Base-by-base conservation (phyloP, 192 early-diverging fungal species). In the Mortierella alpina region DNA sequence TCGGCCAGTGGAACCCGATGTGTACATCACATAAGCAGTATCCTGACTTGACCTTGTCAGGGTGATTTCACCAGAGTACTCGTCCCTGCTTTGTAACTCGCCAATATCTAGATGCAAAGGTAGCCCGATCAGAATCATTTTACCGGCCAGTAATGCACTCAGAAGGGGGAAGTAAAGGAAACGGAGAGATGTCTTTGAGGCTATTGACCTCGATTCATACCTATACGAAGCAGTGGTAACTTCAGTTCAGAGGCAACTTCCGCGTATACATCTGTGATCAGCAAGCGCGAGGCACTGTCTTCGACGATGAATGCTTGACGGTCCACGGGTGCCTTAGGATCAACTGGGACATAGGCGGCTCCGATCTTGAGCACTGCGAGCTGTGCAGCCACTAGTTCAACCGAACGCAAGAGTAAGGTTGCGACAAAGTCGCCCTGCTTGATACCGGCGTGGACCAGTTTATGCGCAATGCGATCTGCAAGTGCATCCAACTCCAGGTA, bases 1-100 rank as follows among this genome's bases (percentile, higher is more conserved):
- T 44, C 49, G 52, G 18, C 82, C 82, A 45, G 82, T 83, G 7
- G 82, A 81, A 20, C 81, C 74, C 50, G 79, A 82, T 63, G 79
- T 59, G 45, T 48, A 62, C 7, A 47, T 62, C n/a, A 62, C 31
- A 20, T 62, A 62, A 17, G 60, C 73, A 39, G 71, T 42, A 44
- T 62, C 44, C 60, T 31, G 31, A 31, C 31, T 31, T 1, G 31
- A 31, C 31, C 31, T 31, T 31, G 31, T 31, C 31, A 31, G 31
- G 31, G 31, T 31, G 31, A 31, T 31, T 31, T 31, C 31, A 31
- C 31, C 31, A 31, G 31, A 31, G 31, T 31, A 31, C 31, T 31
- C 31, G 31, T 31, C 31, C 31, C 31, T 31, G 31, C 31, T 31
- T 31, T 31, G 31, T 31, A 31, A 3, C 31, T 31, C 31, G 31